Conservation (phyloP, 345 rosid species). For the Hevea brasiliensis region DNA sequence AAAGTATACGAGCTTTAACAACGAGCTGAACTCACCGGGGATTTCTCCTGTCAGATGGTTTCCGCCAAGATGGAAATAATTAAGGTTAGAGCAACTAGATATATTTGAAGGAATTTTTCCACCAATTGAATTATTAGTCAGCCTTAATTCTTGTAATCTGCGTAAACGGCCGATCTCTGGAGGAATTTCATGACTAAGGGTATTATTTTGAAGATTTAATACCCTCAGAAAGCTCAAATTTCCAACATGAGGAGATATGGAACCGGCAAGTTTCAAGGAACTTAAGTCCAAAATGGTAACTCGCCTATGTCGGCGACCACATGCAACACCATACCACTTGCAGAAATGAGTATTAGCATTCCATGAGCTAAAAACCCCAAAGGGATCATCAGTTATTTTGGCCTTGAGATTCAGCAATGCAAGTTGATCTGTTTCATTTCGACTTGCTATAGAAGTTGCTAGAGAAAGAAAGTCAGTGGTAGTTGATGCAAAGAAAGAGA, state of each 20-base stretch:
- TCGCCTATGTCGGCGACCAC: too few relatives aligned
- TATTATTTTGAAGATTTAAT: constrained; percentile 4
- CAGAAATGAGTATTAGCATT: too few relatives aligned
- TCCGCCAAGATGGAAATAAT: accelerated
- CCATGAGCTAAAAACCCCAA: too few relatives aligned
- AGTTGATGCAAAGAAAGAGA: too few relatives aligned
- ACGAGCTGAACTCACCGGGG: background rate
- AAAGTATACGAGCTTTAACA: background rate
- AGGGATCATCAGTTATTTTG: too few relatives aligned
- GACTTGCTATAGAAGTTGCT: too few relatives aligned
- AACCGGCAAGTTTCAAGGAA: background rate
- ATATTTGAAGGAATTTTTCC: constrained; percentile 28
- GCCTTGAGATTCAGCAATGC: too few relatives aligned
- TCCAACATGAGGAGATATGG: constrained; percentile 18
- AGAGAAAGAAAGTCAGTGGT: too few relatives aligned
- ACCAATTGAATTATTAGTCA: background rate
- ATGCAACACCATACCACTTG: too few relatives aligned
- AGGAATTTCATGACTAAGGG: constrained; percentile 5
- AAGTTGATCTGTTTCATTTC: too few relatives aligned
- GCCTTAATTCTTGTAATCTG: background rate
- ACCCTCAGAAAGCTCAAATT: constrained; percentile 16
- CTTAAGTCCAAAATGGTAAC: too few relatives aligned
- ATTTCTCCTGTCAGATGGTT: constrained; percentile 15
- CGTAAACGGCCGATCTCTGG: constrained; percentile 12
- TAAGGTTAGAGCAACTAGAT: constrained; percentile 13